Percentiles rank a stretch among this genome's conserved stretches.
Conservation (phyloP, 805 yeast genomes). For the Saturnispora gosingensis region DNA sequence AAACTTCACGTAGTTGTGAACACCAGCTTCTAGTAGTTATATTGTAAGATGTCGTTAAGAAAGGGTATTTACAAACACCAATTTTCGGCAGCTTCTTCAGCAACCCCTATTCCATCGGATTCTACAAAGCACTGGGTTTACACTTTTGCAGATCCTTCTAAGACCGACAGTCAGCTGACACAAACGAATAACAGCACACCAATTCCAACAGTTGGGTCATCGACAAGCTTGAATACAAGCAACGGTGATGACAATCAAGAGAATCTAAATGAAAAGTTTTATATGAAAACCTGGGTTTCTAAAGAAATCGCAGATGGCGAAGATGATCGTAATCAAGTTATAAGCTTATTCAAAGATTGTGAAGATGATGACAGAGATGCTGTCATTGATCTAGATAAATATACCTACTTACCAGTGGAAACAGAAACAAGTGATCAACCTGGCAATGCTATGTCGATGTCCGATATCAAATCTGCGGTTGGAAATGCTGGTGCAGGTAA, state of each 20-base stretch:
- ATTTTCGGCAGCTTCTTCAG: conserved; percentile 7
- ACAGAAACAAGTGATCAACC: conserved; percentile 5
- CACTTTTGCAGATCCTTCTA: neutral
- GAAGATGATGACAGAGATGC: conserved; percentile 27
- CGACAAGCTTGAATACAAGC: neutral
- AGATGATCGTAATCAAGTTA: neutral
- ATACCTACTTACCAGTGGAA: conserved; percentile 22
- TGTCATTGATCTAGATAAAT: conserved; percentile 29
- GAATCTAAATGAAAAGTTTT: neutral
- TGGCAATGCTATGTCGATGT: conserved; percentile 26
- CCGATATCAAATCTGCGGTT: conserved; percentile 35
- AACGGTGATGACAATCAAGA: neutral
- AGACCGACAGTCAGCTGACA: neutral
- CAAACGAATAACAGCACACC: neutral
- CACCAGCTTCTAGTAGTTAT: neutral
- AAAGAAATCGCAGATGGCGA: neutral
- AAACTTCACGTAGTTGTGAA: neutral
- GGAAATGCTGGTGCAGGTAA: conserved; percentile 29
- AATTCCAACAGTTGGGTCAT: neutral
- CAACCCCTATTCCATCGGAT: conserved; percentile 6
- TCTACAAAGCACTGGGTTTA: neutral
- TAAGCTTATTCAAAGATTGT: conserved; percentile 15
- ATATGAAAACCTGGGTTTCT: conserved; percentile 2
- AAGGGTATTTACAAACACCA: conserved; percentile 5
- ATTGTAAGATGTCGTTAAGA: conserved; percentile 1